Percentiles rank a stretch among this genome's conserved stretches.
Conservation (phyloP, 148 eudicot genomes). For the Tetragonia tetragonoides region DNA sequence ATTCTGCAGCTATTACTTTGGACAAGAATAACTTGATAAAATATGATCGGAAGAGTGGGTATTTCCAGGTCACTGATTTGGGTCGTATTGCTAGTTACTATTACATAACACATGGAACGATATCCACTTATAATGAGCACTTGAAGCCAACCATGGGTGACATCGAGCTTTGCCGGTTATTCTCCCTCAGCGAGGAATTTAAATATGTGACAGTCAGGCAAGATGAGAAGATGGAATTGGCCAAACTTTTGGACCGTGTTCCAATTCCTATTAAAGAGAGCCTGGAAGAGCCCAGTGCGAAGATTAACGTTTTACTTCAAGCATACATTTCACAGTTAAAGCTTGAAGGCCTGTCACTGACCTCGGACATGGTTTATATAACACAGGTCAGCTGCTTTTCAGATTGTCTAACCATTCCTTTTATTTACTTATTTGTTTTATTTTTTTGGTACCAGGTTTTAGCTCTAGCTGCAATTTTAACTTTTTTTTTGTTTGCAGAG, state of each 20-base stretch:
- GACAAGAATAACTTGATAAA: slow-evolving; percentile 75
- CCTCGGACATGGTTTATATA: slow-evolving; percentile 87
- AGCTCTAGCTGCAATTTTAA: background rate
- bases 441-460: background rate
- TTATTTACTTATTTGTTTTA: slow-evolving; percentile 6
- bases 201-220: slow-evolving; percentile 83
- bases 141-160: slow-evolving; percentile 94
- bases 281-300: slow-evolving; percentile 90
- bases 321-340: slow-evolving; percentile 82
- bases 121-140: slow-evolving; percentile 83
- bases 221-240: slow-evolving; percentile 91
- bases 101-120: slow-evolving; percentile 81
- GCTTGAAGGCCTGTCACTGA: slow-evolving; percentile 82
- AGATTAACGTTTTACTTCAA: slow-evolving; percentile 85
- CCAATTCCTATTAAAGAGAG: slow-evolving; percentile 88
- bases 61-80: slow-evolving; percentile 83
- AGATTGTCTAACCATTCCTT: background rate
- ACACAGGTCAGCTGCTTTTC: slow-evolving; percentile 57
- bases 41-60: slow-evolving; percentile 89
- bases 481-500: slow-evolving; percentile 43
- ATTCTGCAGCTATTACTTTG: slow-evolving; percentile 73
- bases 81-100: slow-evolving; percentile 91
- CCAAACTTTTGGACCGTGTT: slow-evolving; percentile 81
- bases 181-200: slow-evolving; percentile 93
- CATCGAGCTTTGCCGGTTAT: slow-evolving; percentile 84